Base-by-base conservation (phyloP, 176 grass and related monocot species). In the Elymus sibiricus region DNA sequence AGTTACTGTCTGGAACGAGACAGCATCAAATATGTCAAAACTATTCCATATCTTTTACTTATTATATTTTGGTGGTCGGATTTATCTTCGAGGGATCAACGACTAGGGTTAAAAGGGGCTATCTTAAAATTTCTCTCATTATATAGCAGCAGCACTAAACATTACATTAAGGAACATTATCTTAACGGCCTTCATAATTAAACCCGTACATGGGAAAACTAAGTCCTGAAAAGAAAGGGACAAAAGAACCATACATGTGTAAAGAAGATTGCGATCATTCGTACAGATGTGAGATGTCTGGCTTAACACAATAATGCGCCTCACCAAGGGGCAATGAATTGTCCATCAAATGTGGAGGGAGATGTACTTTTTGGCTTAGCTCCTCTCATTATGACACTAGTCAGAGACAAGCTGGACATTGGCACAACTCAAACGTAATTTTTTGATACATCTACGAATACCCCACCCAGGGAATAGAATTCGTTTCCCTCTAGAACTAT, bases 191-290 rank as follows among this genome's bases (percentile, higher is more conserved):
- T 49, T 76, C 61, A 86, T 77, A 81, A 76, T 76, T 69, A 70
- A 51, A 84, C 49, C 55, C 5, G 32, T 51, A 74, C 35, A 74
- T 74, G 16, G 11, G 75, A 63, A 79, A 76, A 81, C 51, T 71
- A 34, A n/a, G 35, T 42, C 9, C 15, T 26, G 40, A 8, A 72
- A 89, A 67, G n/a, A 64, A 89, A 80, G 78, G 69, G 73, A 61
- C 22, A 86, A 79, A 87, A 59, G 59, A 76, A 49, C 37, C 44
- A 75, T 79, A 62, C 59, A 76, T 60, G 70, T 62, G 35, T 44
- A 84, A 67, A 56, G 58, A 80, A 74, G 56, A 77, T 47, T 58
- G 22, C 78, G 79, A 92, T 91, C 89, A 91, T 85, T 91, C 76
- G 68, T 51, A 67, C 22, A 59, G 77, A 77, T 62, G 81, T 91